A percentile compares a stretch with the other conserved stretches of the same genome.
Evolutionary conservation across 1,284 basidiomycete species (phyloP).

Genomic region (Apiotrichum brassicae): DNA sequence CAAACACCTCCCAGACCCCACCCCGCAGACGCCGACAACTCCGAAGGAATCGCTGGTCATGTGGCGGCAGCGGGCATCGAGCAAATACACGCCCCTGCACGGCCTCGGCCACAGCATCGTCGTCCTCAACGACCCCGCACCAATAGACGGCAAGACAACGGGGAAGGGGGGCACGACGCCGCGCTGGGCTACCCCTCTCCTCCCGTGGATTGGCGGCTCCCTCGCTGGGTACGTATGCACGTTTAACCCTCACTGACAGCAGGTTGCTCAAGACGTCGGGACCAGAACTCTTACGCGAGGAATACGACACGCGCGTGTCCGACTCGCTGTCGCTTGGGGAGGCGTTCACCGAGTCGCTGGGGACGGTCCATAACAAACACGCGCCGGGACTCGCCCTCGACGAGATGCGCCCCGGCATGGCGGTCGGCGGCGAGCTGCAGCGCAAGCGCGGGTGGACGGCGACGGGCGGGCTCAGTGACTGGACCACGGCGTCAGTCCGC

Average conservation of each 20-base stretch:
- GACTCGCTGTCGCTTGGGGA: conserved; percentile 23
- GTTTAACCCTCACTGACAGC: conserved; percentile 4
- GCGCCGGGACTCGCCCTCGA: conserved; percentile 37
- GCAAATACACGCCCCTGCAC: conserved; percentile 65
- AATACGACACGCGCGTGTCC: conserved; percentile 51
- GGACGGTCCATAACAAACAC: conserved; percentile 43
- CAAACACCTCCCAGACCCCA: conserved; percentile 51
- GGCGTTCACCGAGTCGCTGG: conserved; percentile 36
- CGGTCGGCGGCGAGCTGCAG: conserved; percentile 6
- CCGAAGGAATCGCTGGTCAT: conserved; percentile 4
- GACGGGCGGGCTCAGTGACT: conserved; percentile 59
- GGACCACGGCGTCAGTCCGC: conserved; percentile 67
- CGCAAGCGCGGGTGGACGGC: conserved; percentile 36
- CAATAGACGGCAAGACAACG: conserved; percentile 44
- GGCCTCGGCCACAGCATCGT: conserved; percentile 64
- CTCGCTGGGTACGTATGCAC: conserved; percentile 65
- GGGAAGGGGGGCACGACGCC: conserved; percentile 74
- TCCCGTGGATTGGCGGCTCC: conserved; percentile 90
- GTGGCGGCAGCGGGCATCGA: conserved; percentile 49
- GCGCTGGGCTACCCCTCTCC: conserved; percentile 67
- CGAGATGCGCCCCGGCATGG: conserved; percentile 42
- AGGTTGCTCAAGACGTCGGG: conserved; percentile 76
- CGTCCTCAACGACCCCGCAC: conserved; percentile 70
- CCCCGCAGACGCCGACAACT: conserved; percentile 19
- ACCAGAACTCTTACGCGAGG: conserved; percentile 69